Evolutionary conservation across 140 eudicot genomes (phyloP), one percentile per base, ranked within the genome.

Genomic region (Bidens hawaiensis): DNA sequence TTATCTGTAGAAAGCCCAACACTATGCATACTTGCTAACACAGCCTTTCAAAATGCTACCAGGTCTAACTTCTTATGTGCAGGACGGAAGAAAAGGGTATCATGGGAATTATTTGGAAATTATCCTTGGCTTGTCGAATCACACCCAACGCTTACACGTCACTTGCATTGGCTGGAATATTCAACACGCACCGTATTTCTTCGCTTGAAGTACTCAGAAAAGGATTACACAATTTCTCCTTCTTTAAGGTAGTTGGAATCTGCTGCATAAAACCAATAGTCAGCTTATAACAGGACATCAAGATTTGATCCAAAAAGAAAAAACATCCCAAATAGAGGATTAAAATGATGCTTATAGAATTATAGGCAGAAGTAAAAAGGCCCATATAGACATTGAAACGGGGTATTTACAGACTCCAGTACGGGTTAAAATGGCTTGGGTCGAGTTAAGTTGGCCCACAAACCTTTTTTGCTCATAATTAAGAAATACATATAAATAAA

Each of bases 221-320:
- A 4, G 96, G 96, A 72, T 88, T 88, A 26, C 95, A 85, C 23
- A 60, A 57, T 72, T 88, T 85, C 69, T 85, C 96, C 70, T 36
- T 82, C 78, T 74, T 82, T 38, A 88, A 68, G 1, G 90, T 77
- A 24, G 95, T 85, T 57, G 96, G 96, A 75, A 88, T 81, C 96
- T 88, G 61, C 36, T 31, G 71, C 67, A 75, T 67, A 52, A 36
- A 46, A 67, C 36, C 34, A 64, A 69, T 6, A 27, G 28, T 64
- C 51, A 58, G 28, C 26, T 17, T 30, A 19, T 26, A 16, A 11
- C 12, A 22, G 14, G 13, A 19, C 47, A 55, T 21, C 22, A 55
- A 27, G 0, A 19, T 33, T 47, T 25, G 19, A 54, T 34, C 3
- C 31, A 46, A 43, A 30, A 47, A 42, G 25, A 58, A 58, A 18